Evolutionary conservation across 75 land plant species (phyloP).

Genomic region (Picea glauca): DNA sequence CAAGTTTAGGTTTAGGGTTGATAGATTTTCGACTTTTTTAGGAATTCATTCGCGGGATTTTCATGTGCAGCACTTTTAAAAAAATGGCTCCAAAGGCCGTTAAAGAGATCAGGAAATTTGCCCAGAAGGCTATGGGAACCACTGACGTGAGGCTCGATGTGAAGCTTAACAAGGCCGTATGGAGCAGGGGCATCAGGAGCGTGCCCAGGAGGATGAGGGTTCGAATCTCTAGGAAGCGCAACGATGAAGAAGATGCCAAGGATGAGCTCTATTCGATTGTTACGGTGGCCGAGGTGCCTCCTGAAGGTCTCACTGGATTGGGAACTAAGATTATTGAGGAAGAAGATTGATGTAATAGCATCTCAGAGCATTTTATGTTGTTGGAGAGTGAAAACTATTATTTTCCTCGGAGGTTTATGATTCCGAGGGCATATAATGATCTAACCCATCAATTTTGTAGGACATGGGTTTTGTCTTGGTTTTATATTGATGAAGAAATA

Average conservation of each 20-base stretch:
- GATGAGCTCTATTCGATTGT: slow-evolving; percentile 62
- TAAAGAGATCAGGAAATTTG: slow-evolving; percentile 85
- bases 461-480: no score
- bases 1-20: no score
- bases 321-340: slow-evolving; percentile 71
- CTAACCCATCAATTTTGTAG: no score
- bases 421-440: no score
- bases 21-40: no score
- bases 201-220: slow-evolving; percentile 75
- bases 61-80: slow-evolving; percentile 64
- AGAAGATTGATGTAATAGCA: slow-evolving; percentile 18
- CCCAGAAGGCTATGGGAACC: slow-evolving; percentile 75
- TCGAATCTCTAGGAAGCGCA: slow-evolving; percentile 74
- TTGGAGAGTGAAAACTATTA: neutral
- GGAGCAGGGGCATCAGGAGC: slow-evolving; percentile 67
- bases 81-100: slow-evolving; percentile 74
- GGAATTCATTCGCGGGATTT: neutral
- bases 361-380: neutral
- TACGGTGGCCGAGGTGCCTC: slow-evolving; percentile 68
- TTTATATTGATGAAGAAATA: no score
- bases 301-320: slow-evolving; percentile 55
- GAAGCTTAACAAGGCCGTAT: slow-evolving; percentile 70
- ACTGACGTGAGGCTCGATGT: slow-evolving; percentile 70
- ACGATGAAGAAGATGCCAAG: slow-evolving; percentile 81
- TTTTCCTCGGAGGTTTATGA: no score